Conservation (phyloP, 768 basidiomycete species). For the Austroboletus eburneus region DNA sequence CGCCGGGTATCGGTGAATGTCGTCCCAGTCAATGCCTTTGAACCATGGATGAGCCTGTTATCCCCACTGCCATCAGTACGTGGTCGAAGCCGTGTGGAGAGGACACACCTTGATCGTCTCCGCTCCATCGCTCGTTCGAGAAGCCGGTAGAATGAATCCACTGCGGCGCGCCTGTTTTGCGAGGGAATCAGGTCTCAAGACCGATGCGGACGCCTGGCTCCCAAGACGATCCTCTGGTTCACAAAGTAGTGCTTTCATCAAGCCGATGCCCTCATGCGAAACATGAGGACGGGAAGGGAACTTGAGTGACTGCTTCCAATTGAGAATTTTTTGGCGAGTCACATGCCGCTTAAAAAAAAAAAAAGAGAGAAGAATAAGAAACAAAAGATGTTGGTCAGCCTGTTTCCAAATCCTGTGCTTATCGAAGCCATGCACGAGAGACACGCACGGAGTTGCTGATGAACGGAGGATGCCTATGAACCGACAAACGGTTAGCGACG, state of each 20-base stretch:
- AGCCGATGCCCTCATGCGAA: slow-evolving; percentile 80
- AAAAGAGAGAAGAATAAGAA: slow-evolving; percentile 26
- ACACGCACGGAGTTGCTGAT: slow-evolving; percentile 82
- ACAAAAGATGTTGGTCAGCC: slow-evolving; percentile 29
- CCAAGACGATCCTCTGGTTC: slow-evolving; percentile 95
- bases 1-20: slow-evolving; percentile 77
- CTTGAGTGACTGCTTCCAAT: slow-evolving; percentile 86
- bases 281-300: slow-evolving; percentile 84
- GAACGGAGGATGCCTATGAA: slow-evolving; percentile 84
- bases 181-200: slow-evolving; percentile 73
- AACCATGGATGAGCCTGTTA: slow-evolving; percentile 84
- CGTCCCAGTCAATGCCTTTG: slow-evolving; percentile 83
- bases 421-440: slow-evolving; percentile 15
- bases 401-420: slow-evolving; percentile 19
- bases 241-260: slow-evolving; percentile 88
- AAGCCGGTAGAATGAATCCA: slow-evolving; percentile 54
- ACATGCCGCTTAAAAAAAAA: slow-evolving; percentile 66
- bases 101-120: slow-evolving; percentile 75
- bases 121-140: slow-evolving; percentile 73
- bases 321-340: slow-evolving; percentile 95
- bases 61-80: slow-evolving; percentile 15
- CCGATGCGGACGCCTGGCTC: slow-evolving; percentile 62
- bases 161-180: slow-evolving; percentile 72
- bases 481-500: slow-evolving; percentile 21
- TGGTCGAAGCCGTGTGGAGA: slow-evolving; percentile 15